Conservation (phyloP, 345 rosid genomes). For the Cardamine resedifolia region DNA sequence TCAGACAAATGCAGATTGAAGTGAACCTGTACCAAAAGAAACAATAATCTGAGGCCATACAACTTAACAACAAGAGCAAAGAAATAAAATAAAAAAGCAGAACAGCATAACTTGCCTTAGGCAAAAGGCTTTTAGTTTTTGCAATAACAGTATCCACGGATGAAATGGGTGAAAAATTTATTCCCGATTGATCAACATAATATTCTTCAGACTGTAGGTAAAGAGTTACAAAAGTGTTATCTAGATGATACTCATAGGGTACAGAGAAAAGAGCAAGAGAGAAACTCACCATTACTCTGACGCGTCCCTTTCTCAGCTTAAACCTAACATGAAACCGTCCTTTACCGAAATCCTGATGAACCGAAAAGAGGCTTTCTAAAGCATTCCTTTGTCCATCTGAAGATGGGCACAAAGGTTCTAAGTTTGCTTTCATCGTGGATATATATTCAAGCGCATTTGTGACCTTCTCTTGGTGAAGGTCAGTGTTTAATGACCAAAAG, state of each 20-base stretch:
- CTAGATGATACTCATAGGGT: background rate
- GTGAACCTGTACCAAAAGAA: slow-evolving; percentile 62
- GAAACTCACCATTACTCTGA: slow-evolving; percentile 61
- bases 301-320: slow-evolving; percentile 88
- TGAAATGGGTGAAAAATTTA: slow-evolving; percentile 59
- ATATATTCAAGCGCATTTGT: slow-evolving; percentile 65
- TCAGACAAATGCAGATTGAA: slow-evolving; percentile 77
- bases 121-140: slow-evolving; percentile 56
- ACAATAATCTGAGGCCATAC: slow-evolving; percentile 9
- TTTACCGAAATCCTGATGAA: slow-evolving; percentile 51
- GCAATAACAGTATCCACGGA: slow-evolving; percentile 41
- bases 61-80: background rate
- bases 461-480: slow-evolving; percentile 64
- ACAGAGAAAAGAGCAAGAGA: slow-evolving; percentile 9
- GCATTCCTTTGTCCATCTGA: slow-evolving; percentile 47
- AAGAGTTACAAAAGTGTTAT: slow-evolving; percentile 20
- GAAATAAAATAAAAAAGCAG: background rate
- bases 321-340: slow-evolving; percentile 69
- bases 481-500: slow-evolving; percentile 79
- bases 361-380: slow-evolving; percentile 46
- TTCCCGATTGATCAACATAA: slow-evolving; percentile 53
- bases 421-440: slow-evolving; percentile 69
- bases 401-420: slow-evolving; percentile 53
- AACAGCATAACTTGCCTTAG: slow-evolving; percentile 55
- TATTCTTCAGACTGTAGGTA: slow-evolving; percentile 66